Evolutionary conservation across 106 monocot species (phyloP), one percentile per base, ranked within the genome.

Genomic region (Apostasia ramifera): DNA sequence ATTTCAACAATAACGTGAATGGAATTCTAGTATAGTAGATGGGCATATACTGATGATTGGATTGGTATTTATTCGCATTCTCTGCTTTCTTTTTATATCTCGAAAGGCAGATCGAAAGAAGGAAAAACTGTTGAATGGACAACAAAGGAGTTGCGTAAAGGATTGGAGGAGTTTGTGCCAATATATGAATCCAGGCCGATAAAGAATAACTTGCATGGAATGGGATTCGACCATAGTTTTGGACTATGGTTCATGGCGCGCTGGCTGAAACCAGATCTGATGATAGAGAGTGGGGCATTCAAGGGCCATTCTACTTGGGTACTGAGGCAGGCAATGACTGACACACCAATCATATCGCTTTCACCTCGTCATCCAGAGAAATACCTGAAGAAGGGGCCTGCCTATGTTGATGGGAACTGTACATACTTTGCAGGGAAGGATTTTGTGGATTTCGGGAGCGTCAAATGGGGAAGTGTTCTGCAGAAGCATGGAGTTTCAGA

Each of bases 301-400:
- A 93, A 93, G 59, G 93, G 89, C 12, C 93, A 93, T 59, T 93
- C 93, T 4, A 93, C 93, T 3, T 93, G 93, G 93, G 86, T 93
- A 8, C 73, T 93, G 45, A 74, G 93, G 11, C 89, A 93, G 72
- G 93, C 93, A 47, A 83, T 81, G 81, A 89, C 93, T 42, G 63
- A 76, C n/a, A 71, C 76, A 8, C 70, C 53, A 49, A 93, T 89
- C 41, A 84, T 93, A 56, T 93, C 93, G 2, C 80, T 93, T 43
- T 82, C 93, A 11, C 93, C 93, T 47, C 83, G 86, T 1, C 93
- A 93, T 45, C 92, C 88, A 10, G 85, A 84, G 53, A 93, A 93
- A 75, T 93, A 93, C 67, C 67, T 93, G 53, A 83, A 78, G 71
- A 93, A 93, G 81, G 93, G 86, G 3, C 86, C 89, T 41, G 93